These are phyloP conservation scores for Bacidia gigantensis DNA, from an alignment of 495 filamentous ascomycete genomes.

Conservation along the genomic window DNA sequence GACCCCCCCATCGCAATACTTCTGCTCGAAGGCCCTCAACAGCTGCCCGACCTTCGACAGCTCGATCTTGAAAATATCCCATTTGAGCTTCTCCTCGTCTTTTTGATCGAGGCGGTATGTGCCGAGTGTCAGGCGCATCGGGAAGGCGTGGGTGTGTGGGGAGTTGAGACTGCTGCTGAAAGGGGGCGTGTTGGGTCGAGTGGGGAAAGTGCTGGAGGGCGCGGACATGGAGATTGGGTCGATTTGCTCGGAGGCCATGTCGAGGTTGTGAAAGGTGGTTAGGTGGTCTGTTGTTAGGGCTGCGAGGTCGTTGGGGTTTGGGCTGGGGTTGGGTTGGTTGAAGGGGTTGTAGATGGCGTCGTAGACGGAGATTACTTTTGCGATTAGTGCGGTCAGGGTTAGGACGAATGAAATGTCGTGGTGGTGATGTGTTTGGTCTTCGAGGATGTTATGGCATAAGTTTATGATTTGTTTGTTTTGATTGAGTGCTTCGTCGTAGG, in stretches of 20 bases:
- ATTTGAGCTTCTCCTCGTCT: constrained; percentile 8
- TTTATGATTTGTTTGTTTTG: constrained; percentile 4
- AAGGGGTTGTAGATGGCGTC: background rate
- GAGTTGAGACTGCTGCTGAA: background rate
- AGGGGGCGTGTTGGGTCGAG: background rate
- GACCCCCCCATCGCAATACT: background rate
- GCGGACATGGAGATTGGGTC: background rate
- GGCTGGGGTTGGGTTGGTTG: background rate
- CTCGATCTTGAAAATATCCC: constrained; percentile 5
- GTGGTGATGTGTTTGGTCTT: background rate
- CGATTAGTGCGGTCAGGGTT: constrained; percentile 3
- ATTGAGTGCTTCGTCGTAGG: constrained; percentile 4
- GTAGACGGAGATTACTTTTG: constrained; percentile 4
- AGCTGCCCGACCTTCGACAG: constrained; percentile 4
- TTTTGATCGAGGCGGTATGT: constrained; percentile 5
- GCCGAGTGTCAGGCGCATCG: constrained; percentile 2
- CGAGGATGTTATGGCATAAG: constrained; percentile 1
- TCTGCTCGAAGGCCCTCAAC: constrained; percentile 3
- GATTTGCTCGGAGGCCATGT: background rate
- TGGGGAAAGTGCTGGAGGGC: background rate
- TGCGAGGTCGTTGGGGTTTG: background rate
- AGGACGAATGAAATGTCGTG: constrained; percentile 4
- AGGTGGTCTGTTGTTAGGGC: background rate
- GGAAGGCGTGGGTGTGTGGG: background rate
- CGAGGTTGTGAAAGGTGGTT: background rate